Evolutionary conservation across 2,329 filamentous ascomycete genomes (phyloP).

Genomic region (Pseudofabraea citricarpa): DNA sequence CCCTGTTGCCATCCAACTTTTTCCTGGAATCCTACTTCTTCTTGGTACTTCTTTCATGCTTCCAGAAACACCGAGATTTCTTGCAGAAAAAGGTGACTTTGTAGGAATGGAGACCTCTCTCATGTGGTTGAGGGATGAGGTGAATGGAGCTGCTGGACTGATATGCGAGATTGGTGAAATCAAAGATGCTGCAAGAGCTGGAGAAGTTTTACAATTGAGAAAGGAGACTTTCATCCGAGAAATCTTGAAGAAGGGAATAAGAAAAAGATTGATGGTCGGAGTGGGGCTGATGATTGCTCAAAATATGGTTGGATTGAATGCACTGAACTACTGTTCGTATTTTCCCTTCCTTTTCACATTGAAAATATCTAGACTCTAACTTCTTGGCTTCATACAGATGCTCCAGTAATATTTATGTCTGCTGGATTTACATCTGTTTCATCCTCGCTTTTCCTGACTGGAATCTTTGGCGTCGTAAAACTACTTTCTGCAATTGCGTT

Average conservation of each 20-base stretch:
- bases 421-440: conserved; percentile 48
- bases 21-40: not conserved
- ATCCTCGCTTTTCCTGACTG: conserved; percentile 50
- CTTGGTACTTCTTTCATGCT: not conserved
- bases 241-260: not conserved
- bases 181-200: not conserved
- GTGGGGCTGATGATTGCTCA: conserved; percentile 25
- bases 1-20: not conserved
- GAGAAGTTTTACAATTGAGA: not conserved
- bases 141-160: not conserved
- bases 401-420: conserved; percentile 48
- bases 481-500: conserved; percentile 31
- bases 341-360: too few species aligned
- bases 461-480: conserved; percentile 52
- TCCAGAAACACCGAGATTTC: not conserved
- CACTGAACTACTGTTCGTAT: conserved; percentile 48
- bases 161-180: conserved; percentile 3
- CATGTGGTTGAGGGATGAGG: not conserved
- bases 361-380: too few species aligned
- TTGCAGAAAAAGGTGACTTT: not conserved
- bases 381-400: too few species aligned
- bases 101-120: not conserved
- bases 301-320: conserved; percentile 68
- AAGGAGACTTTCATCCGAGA: not conserved
- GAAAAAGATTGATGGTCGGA: conserved; percentile 58